A percentile compares a stretch with the other conserved stretches of the same genome.
Evolutionary conservation across 805 yeast species (phyloP).

Genomic region (Candida odintsovae): DNA sequence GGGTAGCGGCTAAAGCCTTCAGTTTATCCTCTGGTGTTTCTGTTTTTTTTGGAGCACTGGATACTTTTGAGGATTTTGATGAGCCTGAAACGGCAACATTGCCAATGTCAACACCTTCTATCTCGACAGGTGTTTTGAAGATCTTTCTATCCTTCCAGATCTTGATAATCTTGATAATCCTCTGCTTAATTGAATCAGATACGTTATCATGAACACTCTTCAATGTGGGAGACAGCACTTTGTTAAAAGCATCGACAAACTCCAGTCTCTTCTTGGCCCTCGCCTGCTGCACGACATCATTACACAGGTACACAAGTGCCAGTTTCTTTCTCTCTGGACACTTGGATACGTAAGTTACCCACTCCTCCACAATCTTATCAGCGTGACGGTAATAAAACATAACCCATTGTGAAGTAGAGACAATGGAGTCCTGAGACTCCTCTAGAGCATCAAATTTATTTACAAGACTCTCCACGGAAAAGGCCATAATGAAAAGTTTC

Average conservation of each 20-base stretch:
- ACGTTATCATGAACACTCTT: constrained; percentile 19
- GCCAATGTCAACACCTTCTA: constrained; percentile 5
- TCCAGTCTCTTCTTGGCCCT: constrained; percentile 54
- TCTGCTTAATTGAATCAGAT: constrained; percentile 20
- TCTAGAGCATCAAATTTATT: constrained; percentile 41
- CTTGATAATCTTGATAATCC: constrained; percentile 43
- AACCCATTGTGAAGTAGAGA: constrained; percentile 69
- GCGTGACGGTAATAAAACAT: constrained; percentile 62
- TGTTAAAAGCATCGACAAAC: constrained; percentile 52
- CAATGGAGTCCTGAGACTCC: constrained; percentile 69
- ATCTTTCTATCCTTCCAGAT: constrained; percentile 56
- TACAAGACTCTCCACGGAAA: constrained; percentile 42
- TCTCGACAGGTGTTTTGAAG: constrained; percentile 23
- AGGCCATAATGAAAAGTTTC: constrained; percentile 32
- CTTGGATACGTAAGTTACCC: constrained; percentile 37
- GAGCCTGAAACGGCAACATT: background rate
- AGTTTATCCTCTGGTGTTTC: constrained; percentile 9
- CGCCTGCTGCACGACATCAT: constrained; percentile 79
- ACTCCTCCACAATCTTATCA: constrained; percentile 42
- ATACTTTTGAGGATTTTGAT: background rate
- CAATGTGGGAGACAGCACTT: constrained; percentile 39
- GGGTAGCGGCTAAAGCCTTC: constrained; percentile 6
- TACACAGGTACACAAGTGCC: constrained; percentile 63
- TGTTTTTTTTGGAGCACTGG: background rate
- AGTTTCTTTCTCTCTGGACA: constrained; percentile 39